Evolutionary conservation across 192 early-diverging fungal species (phyloP).

Genomic region (Mortierella claussenii): DNA sequence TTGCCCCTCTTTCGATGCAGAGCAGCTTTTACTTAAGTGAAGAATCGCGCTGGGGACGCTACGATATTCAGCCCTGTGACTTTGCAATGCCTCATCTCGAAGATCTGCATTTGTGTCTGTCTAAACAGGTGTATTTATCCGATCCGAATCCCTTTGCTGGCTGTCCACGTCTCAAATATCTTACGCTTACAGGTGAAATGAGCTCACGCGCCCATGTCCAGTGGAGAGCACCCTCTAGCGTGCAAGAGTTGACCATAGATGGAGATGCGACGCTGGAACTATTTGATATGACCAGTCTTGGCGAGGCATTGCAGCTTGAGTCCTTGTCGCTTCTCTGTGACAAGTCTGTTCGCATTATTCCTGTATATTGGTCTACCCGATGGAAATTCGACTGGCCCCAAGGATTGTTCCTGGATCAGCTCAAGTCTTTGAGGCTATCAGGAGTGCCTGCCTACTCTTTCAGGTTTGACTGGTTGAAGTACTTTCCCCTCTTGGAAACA

Average conservation of each 20-base stretch:
- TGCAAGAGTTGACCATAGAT: constrained; percentile 5
- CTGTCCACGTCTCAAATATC: constrained; percentile 10
- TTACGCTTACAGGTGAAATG: background rate
- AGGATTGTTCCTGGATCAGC: background rate
- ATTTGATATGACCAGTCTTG: background rate
- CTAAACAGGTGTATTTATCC: background rate
- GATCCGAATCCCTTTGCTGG: background rate
- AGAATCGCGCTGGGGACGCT: background rate
- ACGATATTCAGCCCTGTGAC: background rate
- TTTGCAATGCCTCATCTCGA: constrained; percentile 13
- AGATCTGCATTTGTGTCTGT: constrained; percentile 1
- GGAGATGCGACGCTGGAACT: background rate
- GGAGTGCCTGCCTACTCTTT: background rate
- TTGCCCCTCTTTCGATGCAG: too few relatives aligned
- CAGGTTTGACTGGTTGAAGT: constrained; percentile 1
- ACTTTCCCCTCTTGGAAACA: background rate
- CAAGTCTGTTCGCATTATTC: background rate
- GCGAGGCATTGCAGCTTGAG: background rate
- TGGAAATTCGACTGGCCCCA: too few relatives aligned
- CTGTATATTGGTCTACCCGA: background rate
- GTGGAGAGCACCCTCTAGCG: background rate
- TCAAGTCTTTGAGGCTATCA: constrained; percentile 5
- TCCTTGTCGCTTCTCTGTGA: constrained; percentile 1
- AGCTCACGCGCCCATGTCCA: background rate
- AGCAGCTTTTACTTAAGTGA: background rate